phyloP scores from a whole-genome alignment of 192 early-diverging fungal species.

The Entomortierella chlamydospora region DNA sequence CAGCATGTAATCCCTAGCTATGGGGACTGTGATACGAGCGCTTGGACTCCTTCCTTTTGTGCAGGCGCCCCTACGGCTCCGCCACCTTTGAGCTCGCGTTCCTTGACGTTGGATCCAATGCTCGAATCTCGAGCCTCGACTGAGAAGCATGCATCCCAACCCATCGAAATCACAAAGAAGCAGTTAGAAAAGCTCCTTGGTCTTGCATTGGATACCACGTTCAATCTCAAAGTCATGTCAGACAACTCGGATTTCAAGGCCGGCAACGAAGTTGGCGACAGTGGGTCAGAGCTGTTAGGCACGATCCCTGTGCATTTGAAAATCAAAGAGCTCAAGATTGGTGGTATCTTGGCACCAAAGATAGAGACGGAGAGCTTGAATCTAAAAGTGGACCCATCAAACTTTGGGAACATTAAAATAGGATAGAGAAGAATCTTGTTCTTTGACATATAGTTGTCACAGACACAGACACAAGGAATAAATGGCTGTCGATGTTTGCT shows the following conservation, averaged over 20 bases:
- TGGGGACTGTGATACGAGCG: no score
- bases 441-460: no score
- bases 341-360: constrained; percentile 7
- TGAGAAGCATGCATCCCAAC: background rate
- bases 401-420: constrained; percentile 25
- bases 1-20: no score
- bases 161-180: background rate
- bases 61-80: no score
- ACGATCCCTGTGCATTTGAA: constrained; percentile 30
- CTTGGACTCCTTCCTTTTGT: no score
- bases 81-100: no score
- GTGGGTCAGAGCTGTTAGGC: background rate
- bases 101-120: no score
- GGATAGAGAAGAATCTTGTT: background rate
- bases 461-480: no score
- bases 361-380: constrained; percentile 1
- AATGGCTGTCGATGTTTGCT: no score
- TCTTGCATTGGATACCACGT: constrained; percentile 2
- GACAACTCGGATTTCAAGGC: background rate
- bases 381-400: constrained; percentile 3
- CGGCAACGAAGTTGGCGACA: background rate
- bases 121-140: no score
- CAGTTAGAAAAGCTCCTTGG: constrained; percentile 19
- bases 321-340: constrained; percentile 21
- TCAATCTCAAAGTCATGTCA: constrained; percentile 12